Conservation (phyloP, 306 rosid genomes). For the Glycyrrhiza uralensis region DNA sequence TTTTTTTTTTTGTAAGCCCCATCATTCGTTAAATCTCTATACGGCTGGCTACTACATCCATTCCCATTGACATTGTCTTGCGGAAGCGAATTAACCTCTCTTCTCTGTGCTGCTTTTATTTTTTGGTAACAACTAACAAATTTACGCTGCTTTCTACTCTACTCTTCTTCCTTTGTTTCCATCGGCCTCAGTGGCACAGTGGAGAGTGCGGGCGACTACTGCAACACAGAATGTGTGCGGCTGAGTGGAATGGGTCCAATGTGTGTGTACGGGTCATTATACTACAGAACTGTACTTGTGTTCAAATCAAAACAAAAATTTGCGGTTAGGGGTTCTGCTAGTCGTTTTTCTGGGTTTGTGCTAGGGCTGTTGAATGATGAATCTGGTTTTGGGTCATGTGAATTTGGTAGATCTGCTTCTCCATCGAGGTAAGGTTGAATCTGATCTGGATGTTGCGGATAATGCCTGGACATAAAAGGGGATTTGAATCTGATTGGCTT, state of each 20-base stretch:
- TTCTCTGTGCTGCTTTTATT: not conserved
- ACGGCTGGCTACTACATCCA: not conserved
- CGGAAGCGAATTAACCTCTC: not conserved
- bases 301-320: not conserved
- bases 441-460: not conserved
- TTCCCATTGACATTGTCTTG: not conserved
- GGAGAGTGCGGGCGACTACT: not conserved
- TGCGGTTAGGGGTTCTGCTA: not conserved
- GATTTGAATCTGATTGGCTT: not conserved
- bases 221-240: not conserved
- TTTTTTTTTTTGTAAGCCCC: conserved; percentile 22
- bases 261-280: not conserved
- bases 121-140: not conserved
- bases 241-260: not conserved
- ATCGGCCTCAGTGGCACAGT: not conserved
- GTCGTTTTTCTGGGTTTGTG: not conserved
- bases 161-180: not conserved
- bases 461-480: not conserved
- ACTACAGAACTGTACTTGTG: not conserved
- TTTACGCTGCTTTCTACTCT: not conserved
- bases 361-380: not conserved
- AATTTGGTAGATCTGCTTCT: not conserved
- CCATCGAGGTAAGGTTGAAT: not conserved
- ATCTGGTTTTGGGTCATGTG: not conserved
- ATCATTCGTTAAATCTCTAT: conserved; percentile 9